Base-by-base conservation (phyloP, 305 asterid genomes). In the Andrographis paniculata region DNA sequence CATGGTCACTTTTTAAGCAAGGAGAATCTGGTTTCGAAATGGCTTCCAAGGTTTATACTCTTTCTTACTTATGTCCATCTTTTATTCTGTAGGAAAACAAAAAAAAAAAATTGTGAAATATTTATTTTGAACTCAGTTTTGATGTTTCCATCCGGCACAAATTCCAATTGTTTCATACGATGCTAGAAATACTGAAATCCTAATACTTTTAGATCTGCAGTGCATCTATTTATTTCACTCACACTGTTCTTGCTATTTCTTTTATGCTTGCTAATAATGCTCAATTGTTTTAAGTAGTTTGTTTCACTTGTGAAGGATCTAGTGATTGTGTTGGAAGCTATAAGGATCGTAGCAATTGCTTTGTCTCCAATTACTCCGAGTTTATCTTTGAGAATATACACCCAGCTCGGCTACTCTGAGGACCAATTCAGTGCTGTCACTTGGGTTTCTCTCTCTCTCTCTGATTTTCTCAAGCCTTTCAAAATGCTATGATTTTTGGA, bases 1-100 rank as follows among this genome's bases (percentile, higher is more conserved):
- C 96, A 5, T 91, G 99, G 99, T 73, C 87, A 19, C 86, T 83
- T 61, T 87, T 91, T 68, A 91, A 91, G 68, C 77, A 78, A 80
- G 99, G 95, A 50, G 87, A 75, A 15, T 52, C 73, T 52, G 86
- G 84, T 65, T 75, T 72, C n/a, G 80, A 73, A 71, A 68, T 89
- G 61, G 99, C 99, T 57, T 79, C 96, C 57, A 83, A 83, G 95
- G 95, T 81, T 45, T 50, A 48, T 20, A 33, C n/a, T n/a, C n/a
- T n/a, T n/a, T 31, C 36, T 0, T 13, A 39, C 42, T 4, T 9
- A 12, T 8, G 14, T 13, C 10, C 15, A 28, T 1, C 12, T 31
- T 28, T 17, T 11, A 10, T 17, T 33, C 33, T 27, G 6, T 1
- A 14, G 7, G 4, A 10, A n/a, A n/a, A n/a, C n/a, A n/a, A n/a